Conservation (phyloP, 257 asterid genomes). For the Solanum megistacrolobum region DNA sequence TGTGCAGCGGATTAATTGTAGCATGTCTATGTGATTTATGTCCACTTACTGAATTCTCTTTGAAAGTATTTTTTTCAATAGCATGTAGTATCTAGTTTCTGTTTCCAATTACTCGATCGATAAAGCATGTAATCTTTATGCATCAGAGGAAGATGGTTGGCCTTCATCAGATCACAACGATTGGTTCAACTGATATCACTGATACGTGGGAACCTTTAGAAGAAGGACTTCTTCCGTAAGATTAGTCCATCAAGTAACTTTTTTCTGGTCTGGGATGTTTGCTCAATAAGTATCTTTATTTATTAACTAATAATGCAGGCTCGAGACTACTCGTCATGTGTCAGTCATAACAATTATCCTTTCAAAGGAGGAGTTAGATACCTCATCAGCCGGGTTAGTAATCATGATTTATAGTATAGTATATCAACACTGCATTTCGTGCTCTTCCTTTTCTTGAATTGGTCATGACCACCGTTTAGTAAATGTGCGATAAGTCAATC, state of each 20-base stretch:
- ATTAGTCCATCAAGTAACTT: not conserved
- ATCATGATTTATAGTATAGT: not conserved
- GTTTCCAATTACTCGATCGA: not conserved
- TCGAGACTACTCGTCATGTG: slow-evolving; percentile 11
- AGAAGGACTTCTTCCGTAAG: slow-evolving; percentile 14
- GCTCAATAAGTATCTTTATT: not conserved
- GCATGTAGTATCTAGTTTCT: not conserved
- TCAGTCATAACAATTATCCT: slow-evolving; percentile 9
- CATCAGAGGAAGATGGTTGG: slow-evolving; percentile 5
- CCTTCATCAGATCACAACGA: slow-evolving; percentile 10
- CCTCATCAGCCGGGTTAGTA: slow-evolving; percentile 6
- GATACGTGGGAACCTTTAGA: slow-evolving; percentile 16
- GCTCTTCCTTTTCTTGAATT: not conserved
- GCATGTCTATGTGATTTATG: not conserved
- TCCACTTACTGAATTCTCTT: not conserved
- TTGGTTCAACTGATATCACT: slow-evolving; percentile 11
- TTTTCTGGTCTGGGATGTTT: not conserved
- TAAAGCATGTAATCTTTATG: not conserved
- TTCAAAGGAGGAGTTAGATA: slow-evolving; percentile 6
- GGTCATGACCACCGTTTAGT: not conserved
- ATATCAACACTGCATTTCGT: not conserved
- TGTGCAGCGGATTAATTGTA: not conserved
- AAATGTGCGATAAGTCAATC: not conserved
- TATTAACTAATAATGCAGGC: slow-evolving; percentile 3
- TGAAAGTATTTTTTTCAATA: not conserved